Evolutionary conservation across 1,284 basidiomycete genomes (phyloP).

Genomic region (Moesziomyces sp.): DNA sequence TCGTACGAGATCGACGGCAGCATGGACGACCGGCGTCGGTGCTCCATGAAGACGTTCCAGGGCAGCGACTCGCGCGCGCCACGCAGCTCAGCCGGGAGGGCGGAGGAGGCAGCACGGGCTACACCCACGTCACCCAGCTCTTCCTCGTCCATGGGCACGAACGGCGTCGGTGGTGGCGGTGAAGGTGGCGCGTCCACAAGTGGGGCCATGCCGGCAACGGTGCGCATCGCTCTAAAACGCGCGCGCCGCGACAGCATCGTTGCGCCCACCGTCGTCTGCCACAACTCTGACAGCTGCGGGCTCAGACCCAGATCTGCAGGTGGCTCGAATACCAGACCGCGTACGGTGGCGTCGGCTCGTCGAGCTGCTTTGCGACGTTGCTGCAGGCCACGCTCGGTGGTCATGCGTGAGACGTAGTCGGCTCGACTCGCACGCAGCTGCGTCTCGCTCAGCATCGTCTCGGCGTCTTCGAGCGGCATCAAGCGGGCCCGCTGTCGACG

Average conservation of each 20-base stretch:
- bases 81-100: constrained; percentile 21
- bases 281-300: constrained; percentile 23
- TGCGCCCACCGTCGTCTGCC: constrained; percentile 30
- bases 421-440: constrained; percentile 17
- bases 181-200: constrained; percentile 8
- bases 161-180: constrained; percentile 28
- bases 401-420: constrained; percentile 32
- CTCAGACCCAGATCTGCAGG: constrained; percentile 23
- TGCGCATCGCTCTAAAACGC: constrained; percentile 8
- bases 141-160: constrained; percentile 8
- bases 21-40: constrained; percentile 40
- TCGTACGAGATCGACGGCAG: constrained; percentile 40
- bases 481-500: not conserved
- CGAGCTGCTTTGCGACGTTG: not conserved
- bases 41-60: constrained; percentile 43
- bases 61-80: constrained; percentile 36
- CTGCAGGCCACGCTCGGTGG: constrained; percentile 2
- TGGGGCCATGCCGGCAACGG: constrained; percentile 10
- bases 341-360: constrained; percentile 2
- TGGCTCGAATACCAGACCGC: constrained; percentile 16
- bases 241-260: constrained; percentile 15
- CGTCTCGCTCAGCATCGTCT: constrained; percentile 22
- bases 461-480: constrained; percentile 14
- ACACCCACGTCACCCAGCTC: constrained; percentile 28
- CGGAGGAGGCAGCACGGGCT: constrained; percentile 15